Conservation (phyloP, 176 grass and related monocot genomes). For the Chloris gayana region DNA sequence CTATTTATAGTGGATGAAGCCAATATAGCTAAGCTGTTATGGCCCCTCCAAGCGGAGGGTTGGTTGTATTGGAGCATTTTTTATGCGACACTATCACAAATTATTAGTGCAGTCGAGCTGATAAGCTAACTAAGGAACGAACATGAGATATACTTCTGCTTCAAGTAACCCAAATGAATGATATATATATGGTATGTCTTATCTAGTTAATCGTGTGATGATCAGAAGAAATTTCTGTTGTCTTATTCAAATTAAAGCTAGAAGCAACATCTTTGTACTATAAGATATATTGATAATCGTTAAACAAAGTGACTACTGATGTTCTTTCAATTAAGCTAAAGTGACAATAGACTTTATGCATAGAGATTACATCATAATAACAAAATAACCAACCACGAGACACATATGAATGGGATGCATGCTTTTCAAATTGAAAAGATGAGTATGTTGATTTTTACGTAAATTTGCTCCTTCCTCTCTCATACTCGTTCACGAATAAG, state of each 20-base stretch:
- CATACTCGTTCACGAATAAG: no score
- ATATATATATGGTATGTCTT: neutral
- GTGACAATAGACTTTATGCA: no score
- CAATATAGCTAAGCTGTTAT: constrained; percentile 15
- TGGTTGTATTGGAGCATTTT: constrained; percentile 35
- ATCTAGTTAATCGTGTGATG: neutral
- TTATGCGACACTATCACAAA: constrained; percentile 17
- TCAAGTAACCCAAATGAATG: constrained; percentile 37
- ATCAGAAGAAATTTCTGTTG: neutral
- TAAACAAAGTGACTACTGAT: no score
- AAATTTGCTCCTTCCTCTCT: no score
- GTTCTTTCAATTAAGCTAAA: no score
- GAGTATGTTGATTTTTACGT: neutral
- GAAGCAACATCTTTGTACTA: neutral
- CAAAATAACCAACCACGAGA: no score
- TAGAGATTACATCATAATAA: no score
- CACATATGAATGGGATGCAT: no score
- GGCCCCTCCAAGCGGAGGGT: constrained; percentile 33
- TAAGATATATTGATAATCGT: no score
- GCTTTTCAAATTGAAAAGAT: neutral
- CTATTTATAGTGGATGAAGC: neutral
- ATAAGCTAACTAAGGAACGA: neutral
- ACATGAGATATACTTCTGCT: constrained; percentile 19
- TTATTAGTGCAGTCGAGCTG: neutral
- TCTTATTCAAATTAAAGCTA: neutral